phyloP scores from a whole-genome alignment of 73 alveolate genomes.

The Paramecium biaurelia region DNA sequence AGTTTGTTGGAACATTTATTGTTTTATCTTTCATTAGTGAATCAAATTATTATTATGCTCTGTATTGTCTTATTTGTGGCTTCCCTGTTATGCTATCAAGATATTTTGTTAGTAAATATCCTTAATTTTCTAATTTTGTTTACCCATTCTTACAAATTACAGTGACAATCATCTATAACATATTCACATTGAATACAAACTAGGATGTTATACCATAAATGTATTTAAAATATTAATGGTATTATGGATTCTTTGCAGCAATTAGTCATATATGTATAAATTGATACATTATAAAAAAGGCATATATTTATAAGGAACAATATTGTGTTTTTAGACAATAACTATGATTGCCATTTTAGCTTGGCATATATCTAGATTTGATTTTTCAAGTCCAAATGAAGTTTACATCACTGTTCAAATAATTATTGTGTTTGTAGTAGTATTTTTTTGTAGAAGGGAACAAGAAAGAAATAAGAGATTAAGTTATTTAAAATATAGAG shows the following conservation, averaged over 20 bases:
- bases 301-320: constrained; percentile 19
- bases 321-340: neutral
- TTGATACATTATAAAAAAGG: neutral
- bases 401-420: neutral
- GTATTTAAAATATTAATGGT: neutral
- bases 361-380: constrained; percentile 35
- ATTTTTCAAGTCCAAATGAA: neutral
- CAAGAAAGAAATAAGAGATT: constrained; percentile 15
- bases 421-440: neutral
- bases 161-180: neutral
- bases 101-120: neutral
- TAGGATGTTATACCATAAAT: neutral
- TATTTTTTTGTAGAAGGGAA: constrained; percentile 1
- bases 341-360: neutral
- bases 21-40: neutral
- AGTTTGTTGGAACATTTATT: neutral
- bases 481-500: neutral
- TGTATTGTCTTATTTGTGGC: neutral
- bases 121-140: neutral
- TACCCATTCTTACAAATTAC: neutral
- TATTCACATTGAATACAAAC: neutral
- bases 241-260: constrained; percentile 1
- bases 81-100: neutral
- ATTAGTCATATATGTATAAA: neutral
- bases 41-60: neutral